These are phyloP conservation scores for Gossypium ekmanianum DNA, from an alignment of 345 rosid species.

Conservation along the genomic window DNA sequence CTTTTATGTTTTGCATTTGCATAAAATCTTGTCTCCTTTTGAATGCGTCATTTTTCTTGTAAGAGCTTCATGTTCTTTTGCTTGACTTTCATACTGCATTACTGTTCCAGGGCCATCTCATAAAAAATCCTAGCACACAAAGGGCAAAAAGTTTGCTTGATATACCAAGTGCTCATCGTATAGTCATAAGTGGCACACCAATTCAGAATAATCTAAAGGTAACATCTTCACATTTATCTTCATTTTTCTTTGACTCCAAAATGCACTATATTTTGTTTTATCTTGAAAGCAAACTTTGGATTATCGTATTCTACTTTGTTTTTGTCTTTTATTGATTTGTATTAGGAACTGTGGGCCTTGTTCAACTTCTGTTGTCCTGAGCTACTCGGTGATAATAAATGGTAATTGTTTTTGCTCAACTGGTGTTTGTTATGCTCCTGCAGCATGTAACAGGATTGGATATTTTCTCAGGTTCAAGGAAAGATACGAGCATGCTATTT, in stretches of 20 bases:
- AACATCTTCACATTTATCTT: conserved; percentile 22
- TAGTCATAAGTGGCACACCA: conserved; percentile 91
- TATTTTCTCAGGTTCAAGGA: conserved; percentile 69
- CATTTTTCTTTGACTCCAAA: conserved; percentile 3
- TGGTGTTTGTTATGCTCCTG: conserved; percentile 19
- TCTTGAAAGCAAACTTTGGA: conserved; percentile 7
- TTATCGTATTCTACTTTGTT: not conserved
- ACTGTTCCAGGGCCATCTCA: conserved; percentile 77
- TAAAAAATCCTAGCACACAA: conserved; percentile 93
- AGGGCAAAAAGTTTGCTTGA: conserved; percentile 97
- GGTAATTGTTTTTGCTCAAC: conserved; percentile 40
- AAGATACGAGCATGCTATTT: conserved; percentile 65
- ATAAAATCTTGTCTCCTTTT: not conserved
- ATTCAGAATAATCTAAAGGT: conserved; percentile 97
- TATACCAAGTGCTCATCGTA: conserved; percentile 87
- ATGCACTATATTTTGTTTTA: conserved; percentile 2
- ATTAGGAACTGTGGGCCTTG: conserved; percentile 91
- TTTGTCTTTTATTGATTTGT: conserved; percentile 18
- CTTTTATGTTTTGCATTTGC: not conserved
- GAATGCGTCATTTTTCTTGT: not conserved
- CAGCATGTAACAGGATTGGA: conserved; percentile 21
- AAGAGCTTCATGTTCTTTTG: not conserved
- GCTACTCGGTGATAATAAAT: conserved; percentile 74
- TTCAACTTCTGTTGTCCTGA: conserved; percentile 92
- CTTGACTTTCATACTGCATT: not conserved